Conservation (phyloP, 2,329 filamentous ascomycete species). For the Ascochyta pisi region DNA sequence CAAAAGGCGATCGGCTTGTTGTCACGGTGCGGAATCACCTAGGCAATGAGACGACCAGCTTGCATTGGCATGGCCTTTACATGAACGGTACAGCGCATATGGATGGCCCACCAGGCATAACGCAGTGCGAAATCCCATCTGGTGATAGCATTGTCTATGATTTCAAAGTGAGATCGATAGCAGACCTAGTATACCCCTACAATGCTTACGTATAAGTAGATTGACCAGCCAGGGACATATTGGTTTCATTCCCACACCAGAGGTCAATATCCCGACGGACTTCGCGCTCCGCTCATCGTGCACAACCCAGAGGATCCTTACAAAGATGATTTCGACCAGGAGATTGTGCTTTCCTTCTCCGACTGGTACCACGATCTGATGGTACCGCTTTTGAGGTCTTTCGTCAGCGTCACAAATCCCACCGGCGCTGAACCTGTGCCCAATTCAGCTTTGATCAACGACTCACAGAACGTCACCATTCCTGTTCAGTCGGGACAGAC, state of each 20-base stretch:
- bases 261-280: constrained; percentile 69
- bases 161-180: constrained; percentile 22
- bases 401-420: constrained; percentile 55
- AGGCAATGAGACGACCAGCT: constrained; percentile 65
- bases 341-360: constrained; percentile 68
- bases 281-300: constrained; percentile 70
- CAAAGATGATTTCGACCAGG: constrained; percentile 61
- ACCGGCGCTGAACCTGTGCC: constrained; percentile 70
- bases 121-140: constrained; percentile 63
- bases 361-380: constrained; percentile 71
- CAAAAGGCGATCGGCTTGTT: constrained; percentile 74
- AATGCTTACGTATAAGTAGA: constrained; percentile 27
- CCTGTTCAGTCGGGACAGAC: constrained; percentile 56
- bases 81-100: constrained; percentile 76
- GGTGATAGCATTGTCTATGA: constrained; percentile 68
- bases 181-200: constrained; percentile 26
- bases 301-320: constrained; percentile 62
- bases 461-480: constrained; percentile 55
- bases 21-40: constrained; percentile 72
- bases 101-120: constrained; percentile 73
- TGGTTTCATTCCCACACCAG: constrained; percentile 72
- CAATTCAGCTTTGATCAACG: constrained; percentile 68
- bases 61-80: constrained; percentile 80
- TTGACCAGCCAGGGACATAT: constrained; percentile 60
- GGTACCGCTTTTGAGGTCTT: constrained; percentile 45